Conservation (phyloP, 306 rosid genomes). For the Trifolium dubium region DNA sequence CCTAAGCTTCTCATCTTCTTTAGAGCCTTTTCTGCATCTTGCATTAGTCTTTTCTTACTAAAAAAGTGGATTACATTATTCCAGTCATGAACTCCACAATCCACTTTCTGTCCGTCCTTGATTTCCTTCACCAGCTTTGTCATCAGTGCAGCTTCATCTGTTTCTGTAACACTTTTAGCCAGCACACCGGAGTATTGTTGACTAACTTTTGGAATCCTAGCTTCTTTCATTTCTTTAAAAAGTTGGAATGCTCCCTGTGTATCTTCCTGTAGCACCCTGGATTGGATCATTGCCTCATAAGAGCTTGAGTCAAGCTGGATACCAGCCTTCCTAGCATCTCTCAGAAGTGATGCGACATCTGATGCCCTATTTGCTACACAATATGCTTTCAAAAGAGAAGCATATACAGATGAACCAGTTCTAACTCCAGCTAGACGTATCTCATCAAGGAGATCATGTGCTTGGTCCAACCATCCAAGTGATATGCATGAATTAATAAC, state of each 20-base stretch:
- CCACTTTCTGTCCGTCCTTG: constrained; percentile 73
- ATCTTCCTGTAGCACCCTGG: constrained; percentile 74
- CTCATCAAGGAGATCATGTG: constrained; percentile 92
- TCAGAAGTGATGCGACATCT: constrained; percentile 66
- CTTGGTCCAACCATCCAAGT: constrained; percentile 88
- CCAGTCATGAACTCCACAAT: constrained; percentile 87
- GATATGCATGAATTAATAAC: constrained; percentile 79
- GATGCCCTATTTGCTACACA: constrained; percentile 67
- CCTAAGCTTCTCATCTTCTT: constrained; percentile 88
- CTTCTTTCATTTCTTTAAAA: constrained; percentile 79
- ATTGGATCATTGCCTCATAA: constrained; percentile 75
- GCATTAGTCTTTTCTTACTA: constrained; percentile 81
- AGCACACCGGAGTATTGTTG: constrained; percentile 53
- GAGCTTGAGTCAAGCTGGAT: constrained; percentile 81
- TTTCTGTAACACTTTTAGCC: constrained; percentile 51
- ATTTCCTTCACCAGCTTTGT: constrained; percentile 78
- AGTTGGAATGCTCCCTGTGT: constrained; percentile 75
- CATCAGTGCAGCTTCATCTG: constrained; percentile 61
- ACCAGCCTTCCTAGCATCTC: constrained; percentile 85
- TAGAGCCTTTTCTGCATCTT: constrained; percentile 82
- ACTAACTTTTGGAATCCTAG: constrained; percentile 65
- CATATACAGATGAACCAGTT: constrained; percentile 65
- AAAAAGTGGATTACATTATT: constrained; percentile 85
- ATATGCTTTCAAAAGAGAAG: constrained; percentile 81
- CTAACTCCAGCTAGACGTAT: constrained; percentile 79